Base-by-base conservation (phyloP, 1,139 yeast genomes). In the Debaryomyces singareniensis region DNA sequence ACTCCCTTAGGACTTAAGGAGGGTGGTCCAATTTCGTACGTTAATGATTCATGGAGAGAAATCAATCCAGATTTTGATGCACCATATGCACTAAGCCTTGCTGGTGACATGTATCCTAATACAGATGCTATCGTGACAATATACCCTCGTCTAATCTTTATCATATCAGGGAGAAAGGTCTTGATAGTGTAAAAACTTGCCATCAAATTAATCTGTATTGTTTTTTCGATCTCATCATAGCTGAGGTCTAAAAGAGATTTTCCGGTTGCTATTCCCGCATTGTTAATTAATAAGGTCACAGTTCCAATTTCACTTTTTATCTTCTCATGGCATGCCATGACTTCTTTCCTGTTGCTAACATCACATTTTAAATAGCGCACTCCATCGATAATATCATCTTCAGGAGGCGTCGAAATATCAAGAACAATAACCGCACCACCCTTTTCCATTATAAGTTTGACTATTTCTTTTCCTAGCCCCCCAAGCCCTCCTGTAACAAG, bases 21-120 rank as follows among this genome's bases (percentile, higher is more conserved):
- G 0, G 78, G 78, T 1, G 71, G 61, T 0, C 78, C 78, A 23
- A 85, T 50, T 48, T 84, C 94, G 40, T 75, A 75, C 0, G 86
- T 76, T 24, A 89, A 58, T 1, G 91, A 78, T 47, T 85, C 95
- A 49, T 89, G 96, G 27, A 87, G 58, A 0, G 93, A 87, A 31
- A 89, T 71, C 18, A 85, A 54, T 0, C 95, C 96, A 0, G 95
- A 80, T 52, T 89, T 89, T 5, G 94, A 74, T 0, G 96, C 95
- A 0, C 96, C 95, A 45, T 89, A 89, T 0, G 84, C 84, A 41
- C 83, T 73, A 33, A 85, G 61, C 20, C 79, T 61, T 5, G 95
- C 91, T 0, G 96, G 96, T 0, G 94, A 72, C 65, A 83, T 68
- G 39, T 81, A 78, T 0, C 96, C 96, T 33, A 89, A 61, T 0